These are phyloP conservation scores for Peterozyma toletana DNA, from an alignment of 805 yeast species.

Conservation along the genomic window DNA sequence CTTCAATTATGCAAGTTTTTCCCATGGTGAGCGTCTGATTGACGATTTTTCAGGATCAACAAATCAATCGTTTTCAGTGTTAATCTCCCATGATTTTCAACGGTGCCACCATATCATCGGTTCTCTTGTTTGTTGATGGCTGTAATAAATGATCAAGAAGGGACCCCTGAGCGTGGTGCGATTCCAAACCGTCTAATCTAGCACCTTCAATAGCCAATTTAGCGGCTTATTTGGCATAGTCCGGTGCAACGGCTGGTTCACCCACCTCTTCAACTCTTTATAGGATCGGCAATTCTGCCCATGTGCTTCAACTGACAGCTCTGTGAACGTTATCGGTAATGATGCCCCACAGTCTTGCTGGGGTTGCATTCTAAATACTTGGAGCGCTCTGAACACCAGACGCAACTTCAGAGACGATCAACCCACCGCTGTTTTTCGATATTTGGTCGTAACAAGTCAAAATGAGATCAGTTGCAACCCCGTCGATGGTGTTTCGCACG, in stretches of 20 bases:
- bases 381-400: constrained; percentile 37
- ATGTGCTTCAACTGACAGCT: constrained; percentile 47
- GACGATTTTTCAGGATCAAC: constrained; percentile 35
- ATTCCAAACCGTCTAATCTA: constrained; percentile 33
- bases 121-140: constrained; percentile 25
- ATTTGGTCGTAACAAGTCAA: constrained; percentile 47
- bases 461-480: constrained; percentile 38
- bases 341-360: constrained; percentile 39
- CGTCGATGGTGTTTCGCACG: constrained; percentile 27
- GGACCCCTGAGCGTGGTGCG: constrained; percentile 35
- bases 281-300: constrained; percentile 32
- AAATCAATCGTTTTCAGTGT: constrained; percentile 43
- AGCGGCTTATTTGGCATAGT: constrained; percentile 41
- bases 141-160: constrained; percentile 32
- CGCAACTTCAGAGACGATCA: constrained; percentile 35
- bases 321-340: constrained; percentile 42
- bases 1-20: constrained; percentile 29
- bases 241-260: constrained; percentile 29
- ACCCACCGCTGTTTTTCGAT: constrained; percentile 48
- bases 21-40: constrained; percentile 43
- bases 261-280: constrained; percentile 26
- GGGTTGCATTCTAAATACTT: constrained; percentile 41
- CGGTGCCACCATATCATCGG: constrained; percentile 39
- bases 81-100: constrained; percentile 33
- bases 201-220: constrained; percentile 25